These are phyloP conservation scores for Plasmodium falciparum DNA, from an alignment of 169 alveolate species.

Conservation along the genomic window DNA sequence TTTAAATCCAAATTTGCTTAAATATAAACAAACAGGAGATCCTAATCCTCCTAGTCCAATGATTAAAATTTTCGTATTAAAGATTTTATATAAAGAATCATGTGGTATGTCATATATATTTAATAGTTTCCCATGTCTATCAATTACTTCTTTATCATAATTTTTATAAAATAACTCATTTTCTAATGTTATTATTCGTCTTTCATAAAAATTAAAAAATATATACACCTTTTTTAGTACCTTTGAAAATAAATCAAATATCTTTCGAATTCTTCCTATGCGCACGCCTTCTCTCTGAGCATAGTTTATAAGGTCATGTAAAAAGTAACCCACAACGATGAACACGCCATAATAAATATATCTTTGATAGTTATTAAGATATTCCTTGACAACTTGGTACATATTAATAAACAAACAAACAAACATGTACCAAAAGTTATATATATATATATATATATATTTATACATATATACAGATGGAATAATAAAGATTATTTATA, in stretches of 20 bases:
- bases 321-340: slow-evolving; percentile 24
- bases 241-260: no score
- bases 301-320: slow-evolving; percentile 17
- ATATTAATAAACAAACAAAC: no score
- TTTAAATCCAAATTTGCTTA: slow-evolving; percentile 96
- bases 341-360: slow-evolving; percentile 19
- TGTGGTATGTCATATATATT: slow-evolving; percentile 45
- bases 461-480: background rate
- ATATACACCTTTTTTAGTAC: no score
- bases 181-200: slow-evolving; percentile 5
- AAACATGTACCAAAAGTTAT: no score
- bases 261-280: no score
- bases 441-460: background rate
- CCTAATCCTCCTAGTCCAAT: slow-evolving; percentile 99
- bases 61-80: slow-evolving; percentile 91
- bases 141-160: slow-evolving; percentile 44
- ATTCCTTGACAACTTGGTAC: background rate
- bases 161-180: slow-evolving; percentile 40
- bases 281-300: no score
- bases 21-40: slow-evolving; percentile 94
- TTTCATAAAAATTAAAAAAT: background rate
- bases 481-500: background rate
- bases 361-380: background rate
- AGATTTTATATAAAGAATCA: slow-evolving; percentile 51
- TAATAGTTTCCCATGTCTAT: slow-evolving; percentile 40